Base-by-base conservation (phyloP, 2,329 filamentous ascomycete genomes). In the Pseudogymnoascus sp. region DNA sequence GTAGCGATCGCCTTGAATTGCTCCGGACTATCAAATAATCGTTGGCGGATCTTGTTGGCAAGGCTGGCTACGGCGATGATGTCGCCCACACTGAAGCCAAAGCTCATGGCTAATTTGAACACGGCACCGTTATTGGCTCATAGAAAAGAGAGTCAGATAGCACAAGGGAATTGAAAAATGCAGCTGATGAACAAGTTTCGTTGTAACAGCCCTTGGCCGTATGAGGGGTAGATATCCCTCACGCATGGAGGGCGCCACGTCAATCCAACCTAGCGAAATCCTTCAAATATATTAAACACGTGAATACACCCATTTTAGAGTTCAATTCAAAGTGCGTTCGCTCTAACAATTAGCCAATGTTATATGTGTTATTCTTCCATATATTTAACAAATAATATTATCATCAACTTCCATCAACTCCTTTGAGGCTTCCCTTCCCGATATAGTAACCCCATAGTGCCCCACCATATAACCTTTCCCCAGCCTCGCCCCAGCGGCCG, bases 31-130 rank as follows among this genome's bases (percentile, higher is more conserved):
- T 66, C 62, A 3, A 64, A 63, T 60, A 73, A 74, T 31, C 70
- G 66, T 62, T 71, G 70, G 25, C 70, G 67, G 57, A 73, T 65
- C 43, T 67, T 69, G 34, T 70, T 71, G 19, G 65, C 69, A 25
- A 74, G 67, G 23, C 72, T 64, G 19, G 74, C 64, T 23, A 73
- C 68, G 2, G 73, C 66, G 16, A 75, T 61, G 23, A 75, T 70
- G 61, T 76, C 75, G 4, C 73, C 74, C 13, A 73, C 67, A 6
- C 74, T 68, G 66, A 73, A 75, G 8, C 74, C 74, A 62, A 77
- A 75, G 57, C 71, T 73, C 75, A 74, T 75, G 34, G 61, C 65
- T 19, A 41, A 21, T 62, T 62, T 25, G 6, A 54, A 25, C 21
- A 45, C 16, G 7, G 11, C 1, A 4, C 6, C 43, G 6, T 57